phyloP scores from a whole-genome alignment of 768 basidiomycete species.

The Boletellus sp. region DNA sequence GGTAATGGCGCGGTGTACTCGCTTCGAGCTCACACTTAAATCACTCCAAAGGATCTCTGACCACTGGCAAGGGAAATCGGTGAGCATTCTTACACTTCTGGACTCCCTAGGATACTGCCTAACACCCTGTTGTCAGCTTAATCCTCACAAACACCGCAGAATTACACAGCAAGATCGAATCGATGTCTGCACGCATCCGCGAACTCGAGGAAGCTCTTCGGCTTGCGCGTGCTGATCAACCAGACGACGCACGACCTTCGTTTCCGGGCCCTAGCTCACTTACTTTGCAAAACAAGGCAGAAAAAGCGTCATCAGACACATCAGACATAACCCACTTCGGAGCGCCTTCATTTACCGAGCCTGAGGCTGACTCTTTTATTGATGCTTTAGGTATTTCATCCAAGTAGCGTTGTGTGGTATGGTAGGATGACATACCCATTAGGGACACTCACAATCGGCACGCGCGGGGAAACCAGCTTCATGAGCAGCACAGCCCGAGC shows the following conservation, averaged over 20 bases:
- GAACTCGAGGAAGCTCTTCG: slow-evolving; percentile 59
- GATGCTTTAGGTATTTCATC: slow-evolving; percentile 48
- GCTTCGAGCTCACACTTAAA: slow-evolving; percentile 3
- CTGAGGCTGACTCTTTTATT: slow-evolving; percentile 43
- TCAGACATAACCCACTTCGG: slow-evolving; percentile 8
- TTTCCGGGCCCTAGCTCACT: slow-evolving; percentile 30
- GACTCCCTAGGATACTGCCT: background rate
- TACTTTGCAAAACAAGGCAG: slow-evolving; percentile 22
- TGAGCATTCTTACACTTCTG: slow-evolving; percentile 12
- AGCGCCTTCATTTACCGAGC: slow-evolving; percentile 7
- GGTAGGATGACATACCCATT: background rate
- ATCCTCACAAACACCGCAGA: slow-evolving; percentile 69
- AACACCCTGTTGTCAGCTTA: slow-evolving; percentile 34
- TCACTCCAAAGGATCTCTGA: slow-evolving; percentile 42
- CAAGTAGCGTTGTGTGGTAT: too few species aligned
- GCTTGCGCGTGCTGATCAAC: slow-evolving; percentile 44
- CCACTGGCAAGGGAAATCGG: slow-evolving; percentile 61
- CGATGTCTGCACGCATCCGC: slow-evolving; percentile 50
- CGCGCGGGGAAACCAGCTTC: slow-evolving; percentile 51
- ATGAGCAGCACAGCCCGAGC: slow-evolving; percentile 64
- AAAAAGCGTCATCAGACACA: slow-evolving; percentile 21
- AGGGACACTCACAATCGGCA: slow-evolving; percentile 60
- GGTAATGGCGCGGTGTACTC: slow-evolving; percentile 37
- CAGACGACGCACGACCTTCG: slow-evolving; percentile 49
- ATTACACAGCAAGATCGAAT: slow-evolving; percentile 62